Conservation (phyloP, 768 basidiomycete species). For the Terana coerulea region DNA sequence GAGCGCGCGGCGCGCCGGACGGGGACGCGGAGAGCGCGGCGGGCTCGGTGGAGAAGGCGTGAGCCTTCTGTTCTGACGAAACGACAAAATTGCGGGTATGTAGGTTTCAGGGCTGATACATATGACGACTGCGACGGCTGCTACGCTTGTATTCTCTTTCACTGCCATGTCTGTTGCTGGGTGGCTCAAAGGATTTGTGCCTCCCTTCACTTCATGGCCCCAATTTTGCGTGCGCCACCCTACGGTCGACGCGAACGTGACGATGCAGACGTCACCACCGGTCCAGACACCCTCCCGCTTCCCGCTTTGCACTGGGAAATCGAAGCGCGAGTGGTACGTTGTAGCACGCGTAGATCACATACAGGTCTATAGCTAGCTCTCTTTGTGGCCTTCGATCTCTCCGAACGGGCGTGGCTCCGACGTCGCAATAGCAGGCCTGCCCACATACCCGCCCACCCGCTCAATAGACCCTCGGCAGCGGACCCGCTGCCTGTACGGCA, state of each 20-base stretch:
- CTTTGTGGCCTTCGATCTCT: not conserved
- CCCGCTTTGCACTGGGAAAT: no score
- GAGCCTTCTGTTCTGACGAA: not conserved
- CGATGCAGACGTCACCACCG: no score
- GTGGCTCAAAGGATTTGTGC: not conserved
- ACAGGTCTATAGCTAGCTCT: no score
- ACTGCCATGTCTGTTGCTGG: not conserved
- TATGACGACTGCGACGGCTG: no score
- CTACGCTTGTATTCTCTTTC: not conserved
- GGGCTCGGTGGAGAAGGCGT: constrained; percentile 1
- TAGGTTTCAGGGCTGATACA: no score
- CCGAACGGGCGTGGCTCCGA: not conserved
- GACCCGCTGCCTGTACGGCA: not conserved
- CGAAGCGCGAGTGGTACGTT: no score
- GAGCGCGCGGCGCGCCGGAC: constrained; percentile 19
- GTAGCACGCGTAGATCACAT: no score
- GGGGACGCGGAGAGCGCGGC: constrained; percentile 13
- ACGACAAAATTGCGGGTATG: no score
- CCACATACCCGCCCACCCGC: not conserved
- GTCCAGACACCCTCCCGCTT: no score
- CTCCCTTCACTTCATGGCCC: not conserved
- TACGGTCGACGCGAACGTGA: no score
- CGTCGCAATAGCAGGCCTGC: not conserved
- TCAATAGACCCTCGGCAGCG: not conserved
- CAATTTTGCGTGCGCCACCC: no score